Conservation (phyloP, 164 flowering plant species). For the Saururus chinensis region DNA sequence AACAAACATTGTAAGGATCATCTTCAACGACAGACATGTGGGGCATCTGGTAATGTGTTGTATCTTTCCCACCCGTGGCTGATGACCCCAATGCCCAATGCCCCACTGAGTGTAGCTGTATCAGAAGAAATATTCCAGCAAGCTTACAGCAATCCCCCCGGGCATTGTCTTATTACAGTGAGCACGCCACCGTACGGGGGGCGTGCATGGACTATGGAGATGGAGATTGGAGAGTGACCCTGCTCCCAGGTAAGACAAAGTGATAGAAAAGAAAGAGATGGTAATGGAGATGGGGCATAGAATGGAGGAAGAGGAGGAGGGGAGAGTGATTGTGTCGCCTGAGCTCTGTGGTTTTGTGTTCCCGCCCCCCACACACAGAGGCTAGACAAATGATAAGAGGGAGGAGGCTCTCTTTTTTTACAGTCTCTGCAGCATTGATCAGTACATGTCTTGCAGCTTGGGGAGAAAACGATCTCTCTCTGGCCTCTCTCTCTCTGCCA, state of each 20-base stretch:
- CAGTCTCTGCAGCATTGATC: not conserved
- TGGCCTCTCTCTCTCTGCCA: not conserved
- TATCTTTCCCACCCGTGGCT: not conserved
- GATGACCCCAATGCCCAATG: not conserved
- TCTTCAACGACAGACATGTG: not conserved
- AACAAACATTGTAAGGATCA: not conserved
- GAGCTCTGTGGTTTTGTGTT: not conserved
- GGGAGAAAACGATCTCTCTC: too few relatives aligned
- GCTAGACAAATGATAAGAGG: not conserved
- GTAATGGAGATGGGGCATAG: not conserved
- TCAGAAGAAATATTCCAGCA: not conserved
- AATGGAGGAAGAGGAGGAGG: not conserved
- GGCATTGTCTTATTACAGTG: not conserved
- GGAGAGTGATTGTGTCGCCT: slow-evolving; percentile 5
- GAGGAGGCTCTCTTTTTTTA: not conserved
- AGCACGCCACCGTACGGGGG: not conserved
- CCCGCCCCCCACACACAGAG: not conserved
- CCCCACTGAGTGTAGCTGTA: not conserved
- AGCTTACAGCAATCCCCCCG: not conserved
- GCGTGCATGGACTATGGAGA: not conserved
- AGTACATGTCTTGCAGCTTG: too few relatives aligned
- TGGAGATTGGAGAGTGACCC: not conserved
- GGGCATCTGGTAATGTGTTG: not conserved
- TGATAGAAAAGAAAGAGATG: too few relatives aligned
- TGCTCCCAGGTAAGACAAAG: not conserved